Conservation (phyloP, 805 yeast species). For the Debaryomyces hansenii region DNA sequence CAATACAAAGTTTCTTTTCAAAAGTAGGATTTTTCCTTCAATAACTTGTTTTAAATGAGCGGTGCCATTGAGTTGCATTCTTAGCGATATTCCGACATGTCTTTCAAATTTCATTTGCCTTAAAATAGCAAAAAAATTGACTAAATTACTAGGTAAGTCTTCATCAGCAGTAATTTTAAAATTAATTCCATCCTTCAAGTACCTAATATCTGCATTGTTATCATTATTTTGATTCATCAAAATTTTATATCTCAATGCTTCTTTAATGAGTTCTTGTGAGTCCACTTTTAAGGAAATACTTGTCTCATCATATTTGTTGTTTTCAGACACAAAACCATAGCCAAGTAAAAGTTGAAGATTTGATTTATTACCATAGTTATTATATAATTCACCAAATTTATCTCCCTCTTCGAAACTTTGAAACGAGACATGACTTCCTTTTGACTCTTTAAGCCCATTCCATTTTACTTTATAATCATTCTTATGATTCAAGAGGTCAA, state of each 20-base stretch:
- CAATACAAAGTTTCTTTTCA: neutral
- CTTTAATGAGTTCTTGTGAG: neutral
- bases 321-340: constrained; percentile 7
- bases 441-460: neutral
- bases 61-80: constrained; percentile 5
- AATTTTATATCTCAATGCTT: constrained; percentile 3
- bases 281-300: constrained; percentile 5
- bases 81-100: constrained; percentile 2
- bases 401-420: neutral
- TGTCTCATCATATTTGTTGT: constrained; percentile 4
- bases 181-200: constrained; percentile 4
- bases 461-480: constrained; percentile 4
- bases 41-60: constrained; percentile 2
- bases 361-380: constrained; percentile 8
- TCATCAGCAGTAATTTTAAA: constrained; percentile 1
- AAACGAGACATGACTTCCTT: neutral
- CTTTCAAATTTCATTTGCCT: constrained; percentile 4
- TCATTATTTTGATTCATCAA: neutral
- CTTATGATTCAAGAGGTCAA: constrained; percentile 8
- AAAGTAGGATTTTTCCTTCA: constrained; percentile 1
- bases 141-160: constrained; percentile 2
- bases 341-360: constrained; percentile 5
- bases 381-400: constrained; percentile 3
- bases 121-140: constrained; percentile 7
- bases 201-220: neutral